Percentiles rank a stretch among this genome's conserved stretches.
Evolutionary conservation across 495 filamentous ascomycete species (phyloP).

Genomic region (Clavariopsis aquatica): DNA sequence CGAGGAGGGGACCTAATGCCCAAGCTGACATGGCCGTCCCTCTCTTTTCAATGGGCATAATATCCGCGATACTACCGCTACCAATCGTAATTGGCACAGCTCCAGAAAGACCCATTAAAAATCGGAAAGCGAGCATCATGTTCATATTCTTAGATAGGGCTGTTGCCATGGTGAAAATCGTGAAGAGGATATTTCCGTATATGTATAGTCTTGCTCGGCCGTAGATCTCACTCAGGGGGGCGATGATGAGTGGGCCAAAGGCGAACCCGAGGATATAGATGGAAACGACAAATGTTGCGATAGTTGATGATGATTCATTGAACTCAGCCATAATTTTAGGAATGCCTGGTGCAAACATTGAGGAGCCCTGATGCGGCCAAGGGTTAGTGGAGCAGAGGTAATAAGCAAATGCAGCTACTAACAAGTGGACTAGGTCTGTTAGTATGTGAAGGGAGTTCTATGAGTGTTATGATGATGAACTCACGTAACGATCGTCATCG

Average conservation of each 20-base stretch:
- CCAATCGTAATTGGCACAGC: conserved; percentile 54
- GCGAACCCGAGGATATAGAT: conserved; percentile 58
- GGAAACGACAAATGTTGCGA: conserved; percentile 47
- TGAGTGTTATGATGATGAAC: conserved; percentile 17
- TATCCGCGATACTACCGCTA: conserved; percentile 58
- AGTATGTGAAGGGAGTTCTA: conserved; percentile 5
- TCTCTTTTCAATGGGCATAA: conserved; percentile 49
- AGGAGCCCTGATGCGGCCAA: too few species aligned
- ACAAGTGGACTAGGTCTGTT: conserved; percentile 32
- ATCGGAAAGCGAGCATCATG: conserved; percentile 60
- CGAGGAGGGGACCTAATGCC: conserved; percentile 54
- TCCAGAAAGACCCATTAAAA: conserved; percentile 56
- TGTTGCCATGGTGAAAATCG: conserved; percentile 57
- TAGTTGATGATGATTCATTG: conserved; percentile 21
- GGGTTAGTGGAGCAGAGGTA: too few species aligned
- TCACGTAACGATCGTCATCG: conserved; percentile 46
- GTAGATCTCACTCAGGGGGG: conserved; percentile 66
- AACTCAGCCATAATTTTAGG: conserved; percentile 43
- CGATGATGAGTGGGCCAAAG: conserved; percentile 61
- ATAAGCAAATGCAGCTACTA: too few species aligned
- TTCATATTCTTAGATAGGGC: conserved; percentile 52
- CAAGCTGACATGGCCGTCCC: conserved; percentile 56
- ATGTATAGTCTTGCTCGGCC: conserved; percentile 59
- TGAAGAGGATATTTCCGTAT: conserved; percentile 56
- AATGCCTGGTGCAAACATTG: conserved; percentile 48